A percentile compares a stretch with the other conserved stretches of the same genome.
Conservation (phyloP, 1,139 yeast genomes). For the Yamadazyma dushanensis region DNA sequence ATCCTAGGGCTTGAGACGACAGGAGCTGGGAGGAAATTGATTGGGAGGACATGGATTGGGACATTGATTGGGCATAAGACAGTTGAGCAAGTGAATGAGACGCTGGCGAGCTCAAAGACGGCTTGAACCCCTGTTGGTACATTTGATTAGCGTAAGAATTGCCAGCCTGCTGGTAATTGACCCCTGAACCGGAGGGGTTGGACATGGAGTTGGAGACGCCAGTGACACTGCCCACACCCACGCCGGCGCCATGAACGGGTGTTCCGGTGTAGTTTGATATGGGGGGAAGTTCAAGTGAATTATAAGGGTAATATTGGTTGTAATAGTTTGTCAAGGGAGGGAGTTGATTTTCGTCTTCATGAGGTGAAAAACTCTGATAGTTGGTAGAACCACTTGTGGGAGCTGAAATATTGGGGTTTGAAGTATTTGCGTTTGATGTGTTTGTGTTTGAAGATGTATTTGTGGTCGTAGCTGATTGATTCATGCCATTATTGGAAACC, state of each 20-base stretch:
- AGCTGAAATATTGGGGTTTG: not conserved
- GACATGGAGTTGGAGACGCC: not conserved
- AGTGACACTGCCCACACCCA: too few relatives aligned
- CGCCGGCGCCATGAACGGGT: too few relatives aligned
- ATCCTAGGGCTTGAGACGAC: too few relatives aligned
- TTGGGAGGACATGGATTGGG: not conserved
- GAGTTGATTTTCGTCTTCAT: conserved; percentile 3
- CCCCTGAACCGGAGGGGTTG: too few relatives aligned
- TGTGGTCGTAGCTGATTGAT: too few relatives aligned
- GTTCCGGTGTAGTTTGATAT: not conserved
- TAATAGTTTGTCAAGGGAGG: conserved; percentile 5
- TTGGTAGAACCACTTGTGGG: not conserved
- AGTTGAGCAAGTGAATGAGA: too few relatives aligned
- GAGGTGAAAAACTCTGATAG: too few relatives aligned
- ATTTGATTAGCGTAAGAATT: not conserved
- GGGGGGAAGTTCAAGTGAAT: conserved; percentile 4
- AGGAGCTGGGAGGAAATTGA: not conserved
- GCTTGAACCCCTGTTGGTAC: not conserved
- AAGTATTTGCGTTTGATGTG: not conserved
- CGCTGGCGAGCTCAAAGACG: not conserved
- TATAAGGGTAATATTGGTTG: conserved; percentile 4
- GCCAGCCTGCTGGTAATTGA: not conserved
- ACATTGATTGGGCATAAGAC: too few relatives aligned
- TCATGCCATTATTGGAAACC: too few relatives aligned
- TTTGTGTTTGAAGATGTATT: too few relatives aligned